Evolutionary conservation across 2,329 filamentous ascomycete species (phyloP).

Genomic region (Periglandula ipomoeae): DNA sequence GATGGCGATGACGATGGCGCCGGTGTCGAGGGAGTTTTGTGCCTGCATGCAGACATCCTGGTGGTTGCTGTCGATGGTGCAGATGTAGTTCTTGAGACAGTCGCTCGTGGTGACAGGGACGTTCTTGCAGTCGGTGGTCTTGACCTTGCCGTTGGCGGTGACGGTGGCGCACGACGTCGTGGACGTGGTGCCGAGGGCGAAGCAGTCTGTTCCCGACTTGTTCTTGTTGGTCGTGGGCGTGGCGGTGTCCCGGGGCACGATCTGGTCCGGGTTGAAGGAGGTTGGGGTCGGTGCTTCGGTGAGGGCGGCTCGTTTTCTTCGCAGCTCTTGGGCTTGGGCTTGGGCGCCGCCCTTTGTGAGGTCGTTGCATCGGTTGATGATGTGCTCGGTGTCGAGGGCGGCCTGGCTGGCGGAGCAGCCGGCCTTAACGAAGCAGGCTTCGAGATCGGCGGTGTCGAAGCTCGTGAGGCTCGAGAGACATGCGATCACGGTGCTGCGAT

Average conservation of each 20-base stretch:
- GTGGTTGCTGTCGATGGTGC: conserved; percentile 29
- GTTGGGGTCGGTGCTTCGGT: background rate
- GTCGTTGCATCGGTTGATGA: conserved; percentile 24
- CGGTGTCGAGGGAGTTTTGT: conserved; percentile 29
- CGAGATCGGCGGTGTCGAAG: conserved; percentile 24
- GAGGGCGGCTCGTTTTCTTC: conserved; percentile 14
- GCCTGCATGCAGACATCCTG: conserved; percentile 31
- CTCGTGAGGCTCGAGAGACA: conserved; percentile 31
- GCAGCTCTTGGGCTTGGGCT: conserved; percentile 18
- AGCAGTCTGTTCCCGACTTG: conserved; percentile 22
- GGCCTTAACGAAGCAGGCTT: conserved; percentile 25
- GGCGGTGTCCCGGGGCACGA: background rate
- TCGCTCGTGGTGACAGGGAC: conserved; percentile 24
- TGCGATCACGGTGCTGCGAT: conserved; percentile 29
- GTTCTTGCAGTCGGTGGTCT: conserved; percentile 29
- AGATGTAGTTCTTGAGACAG: conserved; percentile 36
- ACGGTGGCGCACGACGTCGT: conserved; percentile 31
- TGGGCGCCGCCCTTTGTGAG: no score
- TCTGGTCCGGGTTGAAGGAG: background rate
- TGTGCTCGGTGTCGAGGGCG: conserved; percentile 18
- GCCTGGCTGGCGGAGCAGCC: conserved; percentile 26
- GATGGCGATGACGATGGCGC: conserved; percentile 38
- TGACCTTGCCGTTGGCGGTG: conserved; percentile 25
- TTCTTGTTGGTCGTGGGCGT: background rate
- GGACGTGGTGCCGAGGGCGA: conserved; percentile 21